Percentiles rank a stretch among this genome's conserved stretches.
Conservation (phyloP, 495 filamentous ascomycete genomes). For the Letharia columbiana region DNA sequence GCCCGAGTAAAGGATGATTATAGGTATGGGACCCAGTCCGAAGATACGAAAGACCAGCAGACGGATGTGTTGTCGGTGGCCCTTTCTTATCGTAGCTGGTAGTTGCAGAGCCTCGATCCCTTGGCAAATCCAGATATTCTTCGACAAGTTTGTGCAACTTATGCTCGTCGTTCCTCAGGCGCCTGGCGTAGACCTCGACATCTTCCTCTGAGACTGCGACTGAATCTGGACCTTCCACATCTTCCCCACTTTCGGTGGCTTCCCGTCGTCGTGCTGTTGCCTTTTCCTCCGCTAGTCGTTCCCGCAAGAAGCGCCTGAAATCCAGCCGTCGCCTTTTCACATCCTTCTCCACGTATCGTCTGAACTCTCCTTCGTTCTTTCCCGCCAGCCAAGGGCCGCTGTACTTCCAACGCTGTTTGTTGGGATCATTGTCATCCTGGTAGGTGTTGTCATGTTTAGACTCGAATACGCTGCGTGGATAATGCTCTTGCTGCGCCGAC, state of each 20-base stretch:
- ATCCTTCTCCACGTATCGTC: slow-evolving; percentile 50
- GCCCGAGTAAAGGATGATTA: slow-evolving; percentile 80
- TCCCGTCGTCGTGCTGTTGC: slow-evolving; percentile 34
- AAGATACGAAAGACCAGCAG: slow-evolving; percentile 78
- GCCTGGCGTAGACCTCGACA: slow-evolving; percentile 50
- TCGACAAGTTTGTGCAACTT: slow-evolving; percentile 39
- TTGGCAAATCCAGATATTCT: slow-evolving; percentile 44
- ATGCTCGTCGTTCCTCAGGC: slow-evolving; percentile 46
- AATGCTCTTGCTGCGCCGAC: slow-evolving; percentile 18
- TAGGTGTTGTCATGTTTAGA: slow-evolving; percentile 40
- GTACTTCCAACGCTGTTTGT: slow-evolving; percentile 58
- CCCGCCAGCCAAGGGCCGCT: slow-evolving; percentile 75
- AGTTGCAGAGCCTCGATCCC: slow-evolving; percentile 4
- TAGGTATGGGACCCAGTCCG: slow-evolving; percentile 58
- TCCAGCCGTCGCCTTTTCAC: slow-evolving; percentile 52
- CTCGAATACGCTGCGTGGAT: slow-evolving; percentile 43
- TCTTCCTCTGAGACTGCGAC: slow-evolving; percentile 46
- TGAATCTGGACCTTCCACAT: slow-evolving; percentile 28
- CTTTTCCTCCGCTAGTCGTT: slow-evolving; percentile 35
- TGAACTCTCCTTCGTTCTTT: slow-evolving; percentile 64
- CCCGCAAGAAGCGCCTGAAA: slow-evolving; percentile 53
- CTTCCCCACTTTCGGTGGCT: slow-evolving; percentile 43
- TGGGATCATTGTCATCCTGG: slow-evolving; percentile 27
- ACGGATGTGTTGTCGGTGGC: slow-evolving; percentile 81
- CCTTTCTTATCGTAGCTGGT: slow-evolving; percentile 47